A percentile compares a stretch with the other conserved stretches of the same genome.
Conservation (phyloP, 73 alveolate genomes). For the Diophrys sp. region DNA sequence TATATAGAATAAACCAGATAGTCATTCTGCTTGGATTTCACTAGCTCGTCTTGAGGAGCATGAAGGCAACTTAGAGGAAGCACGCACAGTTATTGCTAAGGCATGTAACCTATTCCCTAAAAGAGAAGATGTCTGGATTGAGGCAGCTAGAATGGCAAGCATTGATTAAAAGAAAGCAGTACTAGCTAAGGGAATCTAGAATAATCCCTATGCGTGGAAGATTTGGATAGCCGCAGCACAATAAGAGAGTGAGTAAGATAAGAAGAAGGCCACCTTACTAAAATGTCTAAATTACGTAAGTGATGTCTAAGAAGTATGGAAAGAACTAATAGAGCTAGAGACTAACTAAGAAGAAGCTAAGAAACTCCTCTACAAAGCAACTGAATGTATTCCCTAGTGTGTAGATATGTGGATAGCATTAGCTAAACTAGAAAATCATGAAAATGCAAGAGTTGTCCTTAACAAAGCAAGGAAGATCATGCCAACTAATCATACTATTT, state of each 20-base stretch:
- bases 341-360: conserved; percentile 80
- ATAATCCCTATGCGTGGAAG: conserved; percentile 81
- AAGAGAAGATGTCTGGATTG: conserved; percentile 96
- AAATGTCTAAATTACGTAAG: conserved; percentile 83
- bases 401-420: conserved; percentile 92
- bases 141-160: conserved; percentile 88
- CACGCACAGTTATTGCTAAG: conserved; percentile 81
- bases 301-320: conserved; percentile 88
- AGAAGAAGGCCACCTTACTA: conserved; percentile 68
- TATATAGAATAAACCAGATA: conserved; percentile 81
- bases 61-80: conserved; percentile 88
- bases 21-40: conserved; percentile 93
- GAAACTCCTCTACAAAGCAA: conserved; percentile 82
- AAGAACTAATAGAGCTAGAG: conserved; percentile 70
- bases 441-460: conserved; percentile 84
- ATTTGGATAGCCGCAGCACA: conserved; percentile 86
- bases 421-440: conserved; percentile 88
- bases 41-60: conserved; percentile 94
- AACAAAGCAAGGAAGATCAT: conserved; percentile 85
- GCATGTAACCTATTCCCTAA: conserved; percentile 82
- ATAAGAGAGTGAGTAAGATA: conserved; percentile 69
- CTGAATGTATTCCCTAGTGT: conserved; percentile 88
- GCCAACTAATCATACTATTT: conserved; percentile 85
- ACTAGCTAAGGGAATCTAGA: conserved; percentile 73
- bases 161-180: conserved; percentile 77